phyloP scores from a whole-genome alignment of 179 eudicot species.

The Spergularia azorica region DNA sequence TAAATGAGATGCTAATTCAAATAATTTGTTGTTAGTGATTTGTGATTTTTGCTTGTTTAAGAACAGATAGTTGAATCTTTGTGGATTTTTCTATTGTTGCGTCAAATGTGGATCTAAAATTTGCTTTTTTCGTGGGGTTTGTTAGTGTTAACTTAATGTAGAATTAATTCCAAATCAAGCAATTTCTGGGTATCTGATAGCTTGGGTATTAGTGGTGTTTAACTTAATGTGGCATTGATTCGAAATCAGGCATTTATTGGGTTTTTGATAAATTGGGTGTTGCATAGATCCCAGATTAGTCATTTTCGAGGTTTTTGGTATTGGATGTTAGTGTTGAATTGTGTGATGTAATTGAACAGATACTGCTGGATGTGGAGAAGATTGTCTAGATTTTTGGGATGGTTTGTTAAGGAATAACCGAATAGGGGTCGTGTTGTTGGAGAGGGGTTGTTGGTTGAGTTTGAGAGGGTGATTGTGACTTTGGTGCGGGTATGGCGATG shows the following conservation, averaged over 20 bases:
- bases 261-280: not conserved
- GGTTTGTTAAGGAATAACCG: not conserved
- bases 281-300: no score
- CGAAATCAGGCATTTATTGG: not conserved
- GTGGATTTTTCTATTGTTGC: not conserved
- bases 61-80: conserved; percentile 7
- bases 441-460: not conserved
- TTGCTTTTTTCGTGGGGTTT: not conserved
- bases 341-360: not conserved
- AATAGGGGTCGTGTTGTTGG: not conserved
- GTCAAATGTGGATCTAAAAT: not conserved
- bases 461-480: conserved; percentile 12
- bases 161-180: not conserved
- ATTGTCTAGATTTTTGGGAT: not conserved
- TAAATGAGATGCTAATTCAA: no score
- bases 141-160: not conserved
- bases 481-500: conserved; percentile 23
- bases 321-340: not conserved
- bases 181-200: no score
- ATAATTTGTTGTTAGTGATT: no score
- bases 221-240: no score
- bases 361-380: not conserved
- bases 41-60: no score
- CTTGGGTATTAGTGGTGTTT: no score
- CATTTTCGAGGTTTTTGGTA: not conserved